These are phyloP conservation scores for Camillea tinctor DNA, from an alignment of 2,329 filamentous ascomycete genomes.

Conservation along the genomic window DNA sequence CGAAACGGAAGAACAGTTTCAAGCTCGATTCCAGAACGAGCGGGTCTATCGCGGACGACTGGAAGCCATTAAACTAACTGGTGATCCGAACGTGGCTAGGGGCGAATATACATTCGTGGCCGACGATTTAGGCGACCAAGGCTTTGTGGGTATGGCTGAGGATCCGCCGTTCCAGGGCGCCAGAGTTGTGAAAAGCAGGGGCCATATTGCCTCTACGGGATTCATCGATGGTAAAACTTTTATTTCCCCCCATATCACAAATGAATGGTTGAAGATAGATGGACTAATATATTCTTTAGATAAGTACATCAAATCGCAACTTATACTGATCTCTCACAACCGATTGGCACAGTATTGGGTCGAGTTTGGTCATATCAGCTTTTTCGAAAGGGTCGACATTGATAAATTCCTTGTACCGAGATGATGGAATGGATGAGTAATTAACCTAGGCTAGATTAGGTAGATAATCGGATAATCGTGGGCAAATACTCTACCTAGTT, in stretches of 20 bases:
- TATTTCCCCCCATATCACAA: not conserved
- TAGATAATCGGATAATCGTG: too few relatives aligned
- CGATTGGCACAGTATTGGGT: slow-evolving; percentile 82
- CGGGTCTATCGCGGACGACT: slow-evolving; percentile 63
- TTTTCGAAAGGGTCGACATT: slow-evolving; percentile 59
- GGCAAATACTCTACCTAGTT: too few relatives aligned
- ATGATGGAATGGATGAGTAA: too few relatives aligned
- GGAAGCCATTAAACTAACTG: slow-evolving; percentile 86
- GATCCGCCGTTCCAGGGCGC: slow-evolving; percentile 72
- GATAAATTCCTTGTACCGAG: slow-evolving; percentile 44
- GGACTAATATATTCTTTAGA: slow-evolving; percentile 47
- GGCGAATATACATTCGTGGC: slow-evolving; percentile 82
- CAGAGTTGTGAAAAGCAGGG: slow-evolving; percentile 69
- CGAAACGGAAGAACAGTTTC: slow-evolving; percentile 48
- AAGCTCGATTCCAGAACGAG: slow-evolving; percentile 43
- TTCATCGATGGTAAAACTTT: slow-evolving; percentile 66
- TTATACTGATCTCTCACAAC: slow-evolving; percentile 77
- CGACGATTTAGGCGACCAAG: slow-evolving; percentile 69
- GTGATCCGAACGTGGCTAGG: slow-evolving; percentile 84
- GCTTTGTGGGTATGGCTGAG: slow-evolving; percentile 61
- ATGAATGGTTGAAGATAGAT: slow-evolving; percentile 5
- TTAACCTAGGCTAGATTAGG: too few relatives aligned
- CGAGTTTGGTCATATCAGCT: slow-evolving; percentile 58
- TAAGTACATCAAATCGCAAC: slow-evolving; percentile 69
- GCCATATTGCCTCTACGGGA: slow-evolving; percentile 73